Evolutionary conservation across 164 flowering plant genomes (phyloP).

Genomic region (Cinnamomum chago): DNA sequence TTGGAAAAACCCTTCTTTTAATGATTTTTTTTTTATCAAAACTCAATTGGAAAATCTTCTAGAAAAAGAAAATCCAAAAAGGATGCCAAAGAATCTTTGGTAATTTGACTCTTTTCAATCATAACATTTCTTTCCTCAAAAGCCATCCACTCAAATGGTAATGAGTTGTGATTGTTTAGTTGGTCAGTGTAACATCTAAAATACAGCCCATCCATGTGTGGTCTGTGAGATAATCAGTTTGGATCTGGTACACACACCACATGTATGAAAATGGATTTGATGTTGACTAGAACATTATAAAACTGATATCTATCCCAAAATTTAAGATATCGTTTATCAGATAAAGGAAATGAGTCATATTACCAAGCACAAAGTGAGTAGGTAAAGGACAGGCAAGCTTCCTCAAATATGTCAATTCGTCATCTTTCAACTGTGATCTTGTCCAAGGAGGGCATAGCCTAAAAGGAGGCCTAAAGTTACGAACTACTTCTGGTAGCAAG

Average conservation of each 20-base stretch:
- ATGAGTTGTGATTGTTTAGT: not conserved
- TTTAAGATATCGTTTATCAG: not conserved
- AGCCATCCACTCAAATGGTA: no score
- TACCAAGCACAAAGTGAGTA: conserved; percentile 95
- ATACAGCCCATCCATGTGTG: no score
- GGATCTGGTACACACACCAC: not conserved
- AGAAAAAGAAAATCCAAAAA: not conserved
- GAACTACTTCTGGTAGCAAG: conserved; percentile 79
- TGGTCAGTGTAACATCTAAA: not conserved
- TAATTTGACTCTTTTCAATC: not conserved
- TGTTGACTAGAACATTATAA: not conserved
- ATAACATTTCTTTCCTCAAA: not conserved
- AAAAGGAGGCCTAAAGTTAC: conserved; percentile 61
- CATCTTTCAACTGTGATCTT: conserved; percentile 53
- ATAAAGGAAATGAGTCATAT: not conserved
- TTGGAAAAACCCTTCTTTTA: not conserved
- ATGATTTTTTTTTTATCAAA: no score
- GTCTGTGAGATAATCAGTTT: no score
- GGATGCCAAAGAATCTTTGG: not conserved
- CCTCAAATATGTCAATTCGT: conserved; percentile 80
- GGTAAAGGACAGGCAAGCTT: conserved; percentile 75
- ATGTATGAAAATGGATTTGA: not conserved
- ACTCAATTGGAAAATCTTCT: not conserved
- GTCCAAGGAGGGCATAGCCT: conserved; percentile 59
- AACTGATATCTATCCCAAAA: not conserved